phyloP scores from a whole-genome alignment of 495 filamentous ascomycete species.

The Tuber melanosporum region DNA sequence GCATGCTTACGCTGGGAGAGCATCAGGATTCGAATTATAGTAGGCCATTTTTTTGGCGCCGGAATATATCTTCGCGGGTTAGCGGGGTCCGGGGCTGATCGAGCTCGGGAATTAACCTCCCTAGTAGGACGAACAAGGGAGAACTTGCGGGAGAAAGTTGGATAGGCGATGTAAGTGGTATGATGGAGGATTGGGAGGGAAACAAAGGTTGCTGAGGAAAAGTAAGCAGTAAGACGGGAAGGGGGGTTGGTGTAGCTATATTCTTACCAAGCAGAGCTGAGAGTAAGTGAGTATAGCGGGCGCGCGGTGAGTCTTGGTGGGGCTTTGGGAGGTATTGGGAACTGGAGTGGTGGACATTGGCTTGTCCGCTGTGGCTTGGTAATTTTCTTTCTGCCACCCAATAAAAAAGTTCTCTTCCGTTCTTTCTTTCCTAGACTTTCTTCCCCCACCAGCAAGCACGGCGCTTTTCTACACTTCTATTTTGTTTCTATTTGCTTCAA shows the following conservation, averaged over 20 bases:
- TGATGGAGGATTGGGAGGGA: slow-evolving; percentile 10
- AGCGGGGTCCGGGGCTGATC: slow-evolving; percentile 37
- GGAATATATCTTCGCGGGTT: slow-evolving; percentile 17
- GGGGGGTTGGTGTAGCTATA: not conserved
- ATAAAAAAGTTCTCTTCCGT: not conserved
- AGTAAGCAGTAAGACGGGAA: not conserved
- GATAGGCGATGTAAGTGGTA: slow-evolving; percentile 4
- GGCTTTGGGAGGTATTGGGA: slow-evolving; percentile 2
- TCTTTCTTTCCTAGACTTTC: slow-evolving; percentile 16
- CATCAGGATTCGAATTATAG: slow-evolving; percentile 88
- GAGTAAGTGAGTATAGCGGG: not conserved
- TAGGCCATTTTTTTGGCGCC: slow-evolving; percentile 66
- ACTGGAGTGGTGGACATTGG: slow-evolving; percentile 2
- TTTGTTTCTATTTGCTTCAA: slow-evolving; percentile 7
- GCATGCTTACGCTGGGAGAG: slow-evolving; percentile 80
- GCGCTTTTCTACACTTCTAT: slow-evolving; percentile 3
- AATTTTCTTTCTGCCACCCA: not conserved
- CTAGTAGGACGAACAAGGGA: slow-evolving; percentile 14
- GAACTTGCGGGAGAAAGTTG: slow-evolving; percentile 16
- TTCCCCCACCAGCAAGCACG: slow-evolving; percentile 10
- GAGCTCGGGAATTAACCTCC: slow-evolving; percentile 27
- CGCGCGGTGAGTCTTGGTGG: slow-evolving; percentile 9
- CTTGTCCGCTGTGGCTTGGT: not conserved
- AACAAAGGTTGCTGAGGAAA: not conserved
- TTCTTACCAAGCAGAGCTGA: not conserved